Evolutionary conservation across 306 rosid species (phyloP), one percentile per base, ranked within the genome.

Genomic region (Rubus idaeus): DNA sequence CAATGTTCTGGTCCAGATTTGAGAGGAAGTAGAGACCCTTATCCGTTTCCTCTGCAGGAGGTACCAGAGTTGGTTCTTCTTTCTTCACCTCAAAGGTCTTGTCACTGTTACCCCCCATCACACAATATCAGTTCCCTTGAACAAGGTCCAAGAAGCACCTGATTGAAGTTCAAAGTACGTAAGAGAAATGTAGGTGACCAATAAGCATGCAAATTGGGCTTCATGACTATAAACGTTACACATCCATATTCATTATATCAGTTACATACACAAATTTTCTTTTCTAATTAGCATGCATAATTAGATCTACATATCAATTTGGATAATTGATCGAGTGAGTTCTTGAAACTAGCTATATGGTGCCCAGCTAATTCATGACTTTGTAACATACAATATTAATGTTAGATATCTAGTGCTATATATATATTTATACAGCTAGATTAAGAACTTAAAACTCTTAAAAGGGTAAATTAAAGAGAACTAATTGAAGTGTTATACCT

Each of bases 1-100:
- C 95, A 11, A 89, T 86, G 69, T 89, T 89, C 77, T 91, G 98
- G 71, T 93, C 98, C 8, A 93, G 91, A 86, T 91, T 93, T 20
- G 96, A 89, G 49, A 93, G 93, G 53, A 82, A 91, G 77, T 91
- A 90, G 35, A 82, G 78, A n/a, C 93, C 92, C 51, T 85, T 95
- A 11, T 78, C 77, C 17, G 97, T 92, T 81, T 89, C 87, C 51
- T 71, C 81, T 40, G 90, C 86, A 0, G 93, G 96, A 35, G 79
- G 55, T 53, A 95, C 90, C 50, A 80, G 65, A 11, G 63, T 87
- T 51, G 96, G 87, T 45, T 89, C 84, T 67, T 87, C 89, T 83
- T 76, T 84, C 41, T 64, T 79, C 1, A 94, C 95, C 26, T 84
- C 76, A 35, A 44, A 45, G 45, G 75, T 53, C 52, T 49, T 46